Evolutionary conservation across 371 early-diverging fungal species (phyloP).

Genomic region (Rhizopus arrhizus): DNA sequence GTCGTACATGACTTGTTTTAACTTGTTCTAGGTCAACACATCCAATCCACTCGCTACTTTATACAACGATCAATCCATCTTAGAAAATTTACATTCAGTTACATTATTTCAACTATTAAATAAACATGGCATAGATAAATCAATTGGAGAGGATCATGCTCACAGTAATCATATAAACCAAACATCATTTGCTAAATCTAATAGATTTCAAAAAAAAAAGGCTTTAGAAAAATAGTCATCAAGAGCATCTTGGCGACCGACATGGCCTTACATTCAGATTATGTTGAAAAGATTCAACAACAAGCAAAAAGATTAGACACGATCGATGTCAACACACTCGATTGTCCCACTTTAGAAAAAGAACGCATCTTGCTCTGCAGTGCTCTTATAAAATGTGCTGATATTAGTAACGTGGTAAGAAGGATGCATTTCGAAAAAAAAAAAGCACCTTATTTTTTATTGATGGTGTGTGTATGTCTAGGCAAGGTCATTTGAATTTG

Average conservation of each 20-base stretch:
- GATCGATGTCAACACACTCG: constrained; percentile 13
- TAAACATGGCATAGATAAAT: constrained; percentile 56
- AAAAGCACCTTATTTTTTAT: not conserved
- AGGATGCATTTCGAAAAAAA: not conserved
- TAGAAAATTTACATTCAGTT: constrained; percentile 92
- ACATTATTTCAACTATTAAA: constrained; percentile 82
- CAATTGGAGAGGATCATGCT: constrained; percentile 15
- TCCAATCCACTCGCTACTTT: constrained; percentile 80
- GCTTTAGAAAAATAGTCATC: constrained; percentile 70
- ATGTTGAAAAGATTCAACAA: constrained; percentile 69
- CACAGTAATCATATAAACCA: not conserved
- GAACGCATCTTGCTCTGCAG: constrained; percentile 62
- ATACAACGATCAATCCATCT: constrained; percentile 89
- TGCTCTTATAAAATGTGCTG: constrained; percentile 82
- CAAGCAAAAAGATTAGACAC: constrained; percentile 51
- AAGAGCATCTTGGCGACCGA: constrained; percentile 81
- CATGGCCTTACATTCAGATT: constrained; percentile 78
- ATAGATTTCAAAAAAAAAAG: constrained; percentile 31
- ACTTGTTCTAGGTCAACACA: constrained; percentile 23
- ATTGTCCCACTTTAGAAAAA: constrained; percentile 30
- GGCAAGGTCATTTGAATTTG: constrained; percentile 60
- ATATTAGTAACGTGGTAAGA: constrained; percentile 74
- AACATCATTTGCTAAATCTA: not conserved
- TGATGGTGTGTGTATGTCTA: constrained; percentile 7
- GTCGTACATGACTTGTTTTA: not conserved